These are phyloP conservation scores for Boletus insuetus DNA, from an alignment of 768 basidiomycete genomes.

Conservation along the genomic window DNA sequence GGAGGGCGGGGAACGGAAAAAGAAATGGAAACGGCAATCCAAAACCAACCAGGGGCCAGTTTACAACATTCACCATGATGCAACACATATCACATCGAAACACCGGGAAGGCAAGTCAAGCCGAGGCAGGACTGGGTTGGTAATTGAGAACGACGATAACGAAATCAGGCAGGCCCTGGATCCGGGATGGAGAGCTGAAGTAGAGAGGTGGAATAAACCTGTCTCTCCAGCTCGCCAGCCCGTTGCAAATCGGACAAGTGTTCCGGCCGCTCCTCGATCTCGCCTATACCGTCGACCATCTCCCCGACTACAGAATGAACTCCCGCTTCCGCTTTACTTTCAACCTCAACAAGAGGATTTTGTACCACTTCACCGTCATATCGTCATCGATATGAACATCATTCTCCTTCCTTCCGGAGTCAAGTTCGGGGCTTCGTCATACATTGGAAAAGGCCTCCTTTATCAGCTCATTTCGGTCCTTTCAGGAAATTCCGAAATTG, in stretches of 20 bases:
- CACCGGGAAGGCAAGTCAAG: slow-evolving; percentile 12
- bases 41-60: slow-evolving; percentile 31
- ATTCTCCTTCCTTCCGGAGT: slow-evolving; percentile 48
- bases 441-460: slow-evolving; percentile 60
- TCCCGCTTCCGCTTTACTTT: slow-evolving; percentile 16
- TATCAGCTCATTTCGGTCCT: slow-evolving; percentile 49
- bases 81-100: slow-evolving; percentile 36
- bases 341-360: slow-evolving; percentile 8
- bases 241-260: slow-evolving; percentile 1
- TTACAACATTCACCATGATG: slow-evolving; percentile 38
- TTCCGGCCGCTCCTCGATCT: slow-evolving; percentile 6
- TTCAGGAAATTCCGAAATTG: slow-evolving; percentile 23
- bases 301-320: slow-evolving; percentile 7
- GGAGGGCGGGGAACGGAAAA: slow-evolving; percentile 14
- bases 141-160: slow-evolving; percentile 45
- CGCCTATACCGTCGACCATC: slow-evolving; percentile 15
- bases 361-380: slow-evolving; percentile 12
- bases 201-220: slow-evolving; percentile 32
- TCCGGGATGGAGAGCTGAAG: slow-evolving; percentile 35
- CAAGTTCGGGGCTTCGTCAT: slow-evolving; percentile 50
- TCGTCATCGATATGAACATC: slow-evolving; percentile 53
- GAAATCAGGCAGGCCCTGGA: slow-evolving; percentile 41
- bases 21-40: slow-evolving; percentile 30
- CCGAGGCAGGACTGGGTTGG: slow-evolving; percentile 28
- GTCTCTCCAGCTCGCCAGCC: slow-evolving; percentile 14